Percentiles rank a stretch among this genome's conserved stretches.
Evolutionary conservation across 768 basidiomycete species (phyloP).

Genomic region (Epithele typhae): DNA sequence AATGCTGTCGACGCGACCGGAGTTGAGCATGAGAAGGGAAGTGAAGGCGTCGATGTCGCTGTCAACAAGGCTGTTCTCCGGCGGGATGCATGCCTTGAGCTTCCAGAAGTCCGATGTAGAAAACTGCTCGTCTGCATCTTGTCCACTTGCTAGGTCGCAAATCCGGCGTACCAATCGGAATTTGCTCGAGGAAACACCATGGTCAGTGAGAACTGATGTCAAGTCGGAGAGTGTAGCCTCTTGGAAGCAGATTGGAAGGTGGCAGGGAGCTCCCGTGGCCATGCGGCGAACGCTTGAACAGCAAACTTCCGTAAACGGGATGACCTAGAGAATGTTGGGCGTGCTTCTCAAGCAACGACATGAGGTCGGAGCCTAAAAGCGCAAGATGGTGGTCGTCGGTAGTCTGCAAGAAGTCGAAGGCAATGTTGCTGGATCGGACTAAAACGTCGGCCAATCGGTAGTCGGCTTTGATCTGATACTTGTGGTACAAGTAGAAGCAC

Average conservation of each 20-base stretch:
- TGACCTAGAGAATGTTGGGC: constrained; percentile 36
- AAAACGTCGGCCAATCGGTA: constrained; percentile 59
- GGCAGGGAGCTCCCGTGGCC: constrained; percentile 62
- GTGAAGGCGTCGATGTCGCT: constrained; percentile 74
- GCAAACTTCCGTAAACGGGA: constrained; percentile 38
- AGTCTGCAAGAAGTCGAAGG: constrained; percentile 47
- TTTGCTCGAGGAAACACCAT: constrained; percentile 64
- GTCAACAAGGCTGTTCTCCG: constrained; percentile 45
- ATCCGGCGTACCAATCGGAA: constrained; percentile 71
- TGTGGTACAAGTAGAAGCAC: constrained; percentile 55
- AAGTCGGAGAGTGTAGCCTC: constrained; percentile 45
- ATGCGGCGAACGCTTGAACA: constrained; percentile 59
- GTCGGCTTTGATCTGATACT: constrained; percentile 35
- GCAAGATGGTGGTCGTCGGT: constrained; percentile 26
- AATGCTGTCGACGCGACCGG: constrained; percentile 61
- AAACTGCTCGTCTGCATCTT: constrained; percentile 36
- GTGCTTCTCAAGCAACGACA: constrained; percentile 62
- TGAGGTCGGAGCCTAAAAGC: constrained; percentile 42
- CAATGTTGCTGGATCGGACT: constrained; percentile 59
- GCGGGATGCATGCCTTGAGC: constrained; percentile 73
- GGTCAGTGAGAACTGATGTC: constrained; percentile 52
- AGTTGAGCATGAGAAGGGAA: constrained; percentile 51
- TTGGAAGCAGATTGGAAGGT: constrained; percentile 42
- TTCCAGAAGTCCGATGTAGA: constrained; percentile 73
- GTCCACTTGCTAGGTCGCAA: constrained; percentile 40